Conservation (phyloP, 2,329 filamentous ascomycete genomes). For the Xylaria polymorpha region DNA sequence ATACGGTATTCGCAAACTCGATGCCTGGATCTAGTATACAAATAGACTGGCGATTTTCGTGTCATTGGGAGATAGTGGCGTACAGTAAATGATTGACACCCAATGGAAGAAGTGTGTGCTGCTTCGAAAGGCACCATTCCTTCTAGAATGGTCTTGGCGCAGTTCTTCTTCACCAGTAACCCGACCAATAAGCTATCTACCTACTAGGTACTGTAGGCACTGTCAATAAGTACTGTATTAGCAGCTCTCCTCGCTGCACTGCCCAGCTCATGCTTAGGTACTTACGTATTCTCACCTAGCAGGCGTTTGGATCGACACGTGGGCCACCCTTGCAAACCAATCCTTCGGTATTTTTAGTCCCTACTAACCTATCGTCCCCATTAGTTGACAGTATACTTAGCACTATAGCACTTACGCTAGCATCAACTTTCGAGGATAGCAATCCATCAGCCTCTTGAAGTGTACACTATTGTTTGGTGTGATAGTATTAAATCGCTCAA, state of each 20-base stretch:
- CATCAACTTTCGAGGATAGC: slow-evolving; percentile 5
- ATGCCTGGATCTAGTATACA: background rate
- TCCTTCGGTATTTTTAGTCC: slow-evolving; percentile 38
- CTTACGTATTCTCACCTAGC: background rate
- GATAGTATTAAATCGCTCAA: background rate
- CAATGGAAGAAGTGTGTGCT: background rate
- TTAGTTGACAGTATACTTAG: background rate
- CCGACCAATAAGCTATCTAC: background rate
- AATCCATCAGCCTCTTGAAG: slow-evolving; percentile 12
- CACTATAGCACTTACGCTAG: slow-evolving; percentile 10
- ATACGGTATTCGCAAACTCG: background rate
- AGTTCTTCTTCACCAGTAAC: too few relatives aligned
- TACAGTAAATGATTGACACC: background rate
- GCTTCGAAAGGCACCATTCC: background rate
- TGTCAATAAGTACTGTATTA: background rate
- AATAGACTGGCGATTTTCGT: slow-evolving; percentile 5
- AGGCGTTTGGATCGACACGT: slow-evolving; percentile 36
- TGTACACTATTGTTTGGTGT: background rate
- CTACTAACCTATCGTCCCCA: background rate
- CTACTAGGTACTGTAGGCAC: too few relatives aligned
- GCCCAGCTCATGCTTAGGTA: slow-evolving; percentile 12
- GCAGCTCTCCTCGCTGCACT: background rate
- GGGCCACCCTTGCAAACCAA: slow-evolving; percentile 32
- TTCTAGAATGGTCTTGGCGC: background rate
- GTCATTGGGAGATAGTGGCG: background rate